phyloP scores from a whole-genome alignment of 2,329 filamentous ascomycete genomes.

The Colletotrichum trifolii region DNA sequence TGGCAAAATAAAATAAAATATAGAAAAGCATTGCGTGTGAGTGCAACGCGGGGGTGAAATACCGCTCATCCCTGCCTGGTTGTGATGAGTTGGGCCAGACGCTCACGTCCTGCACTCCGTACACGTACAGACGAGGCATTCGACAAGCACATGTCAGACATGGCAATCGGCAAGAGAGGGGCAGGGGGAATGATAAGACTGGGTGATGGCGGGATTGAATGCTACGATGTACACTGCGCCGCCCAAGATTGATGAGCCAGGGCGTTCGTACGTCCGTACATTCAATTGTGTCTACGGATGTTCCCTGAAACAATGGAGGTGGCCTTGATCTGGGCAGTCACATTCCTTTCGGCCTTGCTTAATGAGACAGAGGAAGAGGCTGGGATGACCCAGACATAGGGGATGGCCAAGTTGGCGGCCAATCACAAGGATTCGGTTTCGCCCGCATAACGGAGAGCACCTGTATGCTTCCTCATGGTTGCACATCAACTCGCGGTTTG shows the following conservation, averaged over 20 bases:
- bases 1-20: neutral
- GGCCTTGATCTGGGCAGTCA: constrained; percentile 34
- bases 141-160: constrained; percentile 27
- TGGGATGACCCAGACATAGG: constrained; percentile 6
- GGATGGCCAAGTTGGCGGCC: constrained; percentile 2
- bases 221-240: constrained; percentile 11
- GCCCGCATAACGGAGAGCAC: constrained; percentile 4
- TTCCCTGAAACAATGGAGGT: constrained; percentile 24
- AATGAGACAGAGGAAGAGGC: neutral
- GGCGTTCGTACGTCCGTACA: too few species aligned
- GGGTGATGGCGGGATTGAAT: constrained; percentile 1
- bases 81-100: neutral
- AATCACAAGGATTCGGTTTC: neutral
- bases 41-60: neutral
- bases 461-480: neutral
- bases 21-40: constrained; percentile 8
- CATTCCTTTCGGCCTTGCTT: constrained; percentile 7
- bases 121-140: neutral
- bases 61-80: too few species aligned
- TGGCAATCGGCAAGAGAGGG: neutral
- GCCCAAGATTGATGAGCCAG: too few species aligned
- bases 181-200: neutral
- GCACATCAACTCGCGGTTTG: constrained; percentile 9
- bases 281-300: constrained; percentile 5
- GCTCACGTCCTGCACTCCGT: neutral